These are phyloP conservation scores for Calonectria pseudoreteaudii DNA, from an alignment of 2,329 filamentous ascomycete genomes.

Conservation along the genomic window DNA sequence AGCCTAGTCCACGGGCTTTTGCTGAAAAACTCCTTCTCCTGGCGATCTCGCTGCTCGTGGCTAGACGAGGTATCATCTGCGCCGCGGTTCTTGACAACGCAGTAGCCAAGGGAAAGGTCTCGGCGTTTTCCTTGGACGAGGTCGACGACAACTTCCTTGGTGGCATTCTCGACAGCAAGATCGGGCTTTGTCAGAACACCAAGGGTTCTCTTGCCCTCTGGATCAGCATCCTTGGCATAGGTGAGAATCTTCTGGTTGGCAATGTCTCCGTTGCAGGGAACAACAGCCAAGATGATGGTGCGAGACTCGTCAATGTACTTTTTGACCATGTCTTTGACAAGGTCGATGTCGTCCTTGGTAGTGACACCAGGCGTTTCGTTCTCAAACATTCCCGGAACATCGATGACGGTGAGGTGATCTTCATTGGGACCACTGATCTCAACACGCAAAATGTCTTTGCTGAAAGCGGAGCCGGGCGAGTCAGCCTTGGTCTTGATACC, in stretches of 20 bases:
- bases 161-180: slow-evolving; percentile 57
- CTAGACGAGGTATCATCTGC: slow-evolving; percentile 53
- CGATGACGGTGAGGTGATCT: slow-evolving; percentile 64
- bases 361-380: slow-evolving; percentile 50
- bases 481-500: slow-evolving; percentile 49
- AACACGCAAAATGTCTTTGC: slow-evolving; percentile 55
- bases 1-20: slow-evolving; percentile 50
- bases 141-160: slow-evolving; percentile 53
- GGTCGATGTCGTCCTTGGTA: slow-evolving; percentile 55
- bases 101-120: slow-evolving; percentile 60
- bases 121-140: slow-evolving; percentile 55
- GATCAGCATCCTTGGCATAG: slow-evolving; percentile 52
- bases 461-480: slow-evolving; percentile 52
- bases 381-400: slow-evolving; percentile 66
- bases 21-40: slow-evolving; percentile 54
- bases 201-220: slow-evolving; percentile 55
- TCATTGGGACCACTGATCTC: slow-evolving; percentile 58
- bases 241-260: slow-evolving; percentile 56
- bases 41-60: slow-evolving; percentile 43
- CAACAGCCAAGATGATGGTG: slow-evolving; percentile 63
- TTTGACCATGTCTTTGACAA: slow-evolving; percentile 61
- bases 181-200: slow-evolving; percentile 72
- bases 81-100: slow-evolving; percentile 60
- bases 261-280: slow-evolving; percentile 54
- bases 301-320: slow-evolving; percentile 58